Evolutionary conservation across 306 rosid genomes (phyloP), one percentile per base, ranked within the genome.

Genomic region (Comarum palustre): DNA sequence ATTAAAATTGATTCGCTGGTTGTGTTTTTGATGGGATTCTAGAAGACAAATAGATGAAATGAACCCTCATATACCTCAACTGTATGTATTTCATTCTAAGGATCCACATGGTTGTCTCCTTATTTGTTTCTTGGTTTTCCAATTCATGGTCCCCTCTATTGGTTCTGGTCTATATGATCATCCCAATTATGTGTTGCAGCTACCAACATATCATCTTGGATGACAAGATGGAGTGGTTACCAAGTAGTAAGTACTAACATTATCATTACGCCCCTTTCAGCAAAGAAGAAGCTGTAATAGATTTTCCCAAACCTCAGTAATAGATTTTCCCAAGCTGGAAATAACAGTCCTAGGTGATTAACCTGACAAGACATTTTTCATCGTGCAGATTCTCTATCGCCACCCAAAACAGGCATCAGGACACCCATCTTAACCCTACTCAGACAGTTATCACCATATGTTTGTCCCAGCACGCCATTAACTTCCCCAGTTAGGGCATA

Each of bases 341-440:
- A 25, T 57, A 1, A 5, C 64, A 25, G 0, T 22, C 16, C 0
- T 58, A 11, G 17, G 34, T 58, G 29, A 58, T 24, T 58, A 27
- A 27, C 29, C 63, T 58, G 7, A 27, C n/a, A 29, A 58, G 12
- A 58, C 12, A 27, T 3, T 25, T 57, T 57, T 58, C 17, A 27
- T 58, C n/a, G n/a, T n/a, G n/a, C n/a, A n/a, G n/a, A 84, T 68
- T 81, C 79, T 61, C 54, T 76, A 19, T 78, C 74, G 1, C 87
- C 85, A 22, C 87, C 85, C 66, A 81, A 43, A 42, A 81, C 79
- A 11, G 85, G 85, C 83, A 84, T 84, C 17, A 68, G 50, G 27
- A 72, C 85, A 6, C 87, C 85, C 81, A 84, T 84, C 77, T 80
- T 84, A 8, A 73, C 85, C 41, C 67, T 66, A 7, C 79, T 84